phyloP scores from a whole-genome alignment of 345 rosid species.

The Populus tremula region DNA sequence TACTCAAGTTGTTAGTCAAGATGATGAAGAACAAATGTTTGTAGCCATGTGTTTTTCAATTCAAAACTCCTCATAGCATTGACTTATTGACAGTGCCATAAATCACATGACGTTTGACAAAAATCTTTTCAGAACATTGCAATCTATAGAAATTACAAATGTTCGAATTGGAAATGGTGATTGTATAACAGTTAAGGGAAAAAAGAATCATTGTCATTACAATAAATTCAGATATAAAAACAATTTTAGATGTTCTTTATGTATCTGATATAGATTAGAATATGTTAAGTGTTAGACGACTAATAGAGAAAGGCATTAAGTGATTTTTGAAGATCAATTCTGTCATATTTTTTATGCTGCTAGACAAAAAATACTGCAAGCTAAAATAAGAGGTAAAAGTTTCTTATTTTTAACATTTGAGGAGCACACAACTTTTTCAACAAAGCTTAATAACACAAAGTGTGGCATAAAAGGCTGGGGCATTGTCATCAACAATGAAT shows the following conservation, averaged over 20 bases:
- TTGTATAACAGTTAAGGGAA: too few species aligned
- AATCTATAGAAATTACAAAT: too few species aligned
- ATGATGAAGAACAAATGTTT: too few species aligned
- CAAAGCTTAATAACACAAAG: too few species aligned
- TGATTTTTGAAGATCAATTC: background rate
- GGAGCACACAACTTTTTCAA: background rate
- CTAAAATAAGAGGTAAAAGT: constrained; percentile 1
- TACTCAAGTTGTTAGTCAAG: too few species aligned
- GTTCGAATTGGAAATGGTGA: too few species aligned
- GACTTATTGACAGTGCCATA: background rate
- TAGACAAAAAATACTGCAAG: background rate
- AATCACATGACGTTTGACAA: background rate
- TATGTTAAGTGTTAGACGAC: constrained; percentile 13
- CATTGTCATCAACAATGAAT: background rate
- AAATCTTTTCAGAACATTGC: too few species aligned
- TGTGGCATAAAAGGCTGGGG: background rate
- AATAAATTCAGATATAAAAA: too few species aligned
- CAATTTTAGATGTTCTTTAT: too few species aligned
- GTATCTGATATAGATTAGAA: too few species aligned
- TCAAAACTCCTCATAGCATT: background rate
- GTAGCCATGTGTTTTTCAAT: too few species aligned
- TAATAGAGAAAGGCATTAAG: background rate
- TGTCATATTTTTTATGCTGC: constrained; percentile 1
- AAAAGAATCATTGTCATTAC: too few species aligned
- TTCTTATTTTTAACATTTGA: background rate